Evolutionary conservation across 192 early-diverging fungal species (phyloP), one percentile per base, ranked within the genome.

Genomic region (Podila epigama): DNA sequence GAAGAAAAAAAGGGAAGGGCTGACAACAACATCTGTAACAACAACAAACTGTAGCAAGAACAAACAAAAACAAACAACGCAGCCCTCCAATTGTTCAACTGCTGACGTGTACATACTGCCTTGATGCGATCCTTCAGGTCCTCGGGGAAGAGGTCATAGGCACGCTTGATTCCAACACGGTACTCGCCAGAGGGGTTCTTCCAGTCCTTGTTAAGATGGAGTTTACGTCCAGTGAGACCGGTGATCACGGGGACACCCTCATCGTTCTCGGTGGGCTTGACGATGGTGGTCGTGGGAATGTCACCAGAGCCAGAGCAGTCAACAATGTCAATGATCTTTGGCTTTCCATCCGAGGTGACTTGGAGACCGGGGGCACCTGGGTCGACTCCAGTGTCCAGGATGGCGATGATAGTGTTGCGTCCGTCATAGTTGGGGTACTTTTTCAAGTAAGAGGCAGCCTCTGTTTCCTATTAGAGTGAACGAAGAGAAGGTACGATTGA

Each of bases 361-460:
- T 92, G 91, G 69, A 99, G 78, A 51, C 96, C 96, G 37, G 90
- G 84, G 34, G 96, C 93, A 22, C 90, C 92, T 33, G 96, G 95
- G 84, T 97, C 95, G n/a, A 99, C 90, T 50, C 95, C 95, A 2
- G 96, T 96, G 73, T 98, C 97, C 20, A 98, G 85, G 58, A 96
- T 90, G 32, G 96, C 97, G 63, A 97, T 89, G 11, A 96, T 89
- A 13, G 91, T 91, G 36, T 91, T 91, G 53, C 97, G 88, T 6
- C 97, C 97, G 63, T 98, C 97, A 79, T 90, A 96, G 42, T 85
- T 84, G 25, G 94, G 89, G 63, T 92, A 83, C 82, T 94, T 93
- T 72, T 88, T 88, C 52, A 96, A 69, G 79, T 94, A 97, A 13
- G 89, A 79, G 29, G 88, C 88, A 1, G 92, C 93, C 79, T 96